A percentile compares a stretch with the other conserved stretches of the same genome.
Conservation (phyloP, 2,329 filamentous ascomycete species). For the Fusarium sp. region DNA sequence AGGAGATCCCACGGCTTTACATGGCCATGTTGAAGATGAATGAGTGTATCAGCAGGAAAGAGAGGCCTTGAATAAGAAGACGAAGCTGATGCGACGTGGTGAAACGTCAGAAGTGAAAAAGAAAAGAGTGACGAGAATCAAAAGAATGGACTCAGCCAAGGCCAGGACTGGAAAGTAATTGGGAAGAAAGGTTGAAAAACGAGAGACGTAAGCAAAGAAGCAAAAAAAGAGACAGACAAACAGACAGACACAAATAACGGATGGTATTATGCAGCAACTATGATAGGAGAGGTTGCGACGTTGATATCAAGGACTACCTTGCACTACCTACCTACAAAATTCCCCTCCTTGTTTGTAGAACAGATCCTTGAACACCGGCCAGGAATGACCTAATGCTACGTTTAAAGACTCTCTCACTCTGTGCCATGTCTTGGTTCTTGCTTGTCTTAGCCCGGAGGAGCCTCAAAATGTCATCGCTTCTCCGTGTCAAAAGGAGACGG, state of each 20-base stretch:
- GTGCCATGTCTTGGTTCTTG: constrained; percentile 27
- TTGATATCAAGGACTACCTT: constrained; percentile 36
- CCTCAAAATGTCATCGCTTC: constrained; percentile 30
- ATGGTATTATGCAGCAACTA: constrained; percentile 2
- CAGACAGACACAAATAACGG: constrained; percentile 1
- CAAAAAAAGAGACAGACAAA: constrained; percentile 17
- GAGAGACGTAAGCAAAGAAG: constrained; percentile 27
- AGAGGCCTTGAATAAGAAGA: constrained; percentile 1
- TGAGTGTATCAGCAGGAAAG: background rate
- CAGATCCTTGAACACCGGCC: background rate
- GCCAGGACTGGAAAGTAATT: constrained; percentile 30
- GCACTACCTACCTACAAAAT: constrained; percentile 10
- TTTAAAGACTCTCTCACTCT: constrained; percentile 9
- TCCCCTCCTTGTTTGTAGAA: background rate
- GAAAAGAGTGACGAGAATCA: constrained; percentile 4
- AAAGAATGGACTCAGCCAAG: constrained; percentile 38
- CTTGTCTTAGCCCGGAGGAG: constrained; percentile 15
- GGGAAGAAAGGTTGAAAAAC: constrained; percentile 15
- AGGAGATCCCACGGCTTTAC: constrained; percentile 15
- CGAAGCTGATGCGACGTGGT: constrained; percentile 12
- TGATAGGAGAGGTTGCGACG: no score
- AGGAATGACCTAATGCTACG: constrained; percentile 10
- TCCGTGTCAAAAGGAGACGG: constrained; percentile 14
- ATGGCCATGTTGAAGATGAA: constrained; percentile 17
- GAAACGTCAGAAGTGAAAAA: constrained; percentile 6